Conservation (phyloP, 2,329 filamentous ascomycete genomes). For the Botrytis medusae region DNA sequence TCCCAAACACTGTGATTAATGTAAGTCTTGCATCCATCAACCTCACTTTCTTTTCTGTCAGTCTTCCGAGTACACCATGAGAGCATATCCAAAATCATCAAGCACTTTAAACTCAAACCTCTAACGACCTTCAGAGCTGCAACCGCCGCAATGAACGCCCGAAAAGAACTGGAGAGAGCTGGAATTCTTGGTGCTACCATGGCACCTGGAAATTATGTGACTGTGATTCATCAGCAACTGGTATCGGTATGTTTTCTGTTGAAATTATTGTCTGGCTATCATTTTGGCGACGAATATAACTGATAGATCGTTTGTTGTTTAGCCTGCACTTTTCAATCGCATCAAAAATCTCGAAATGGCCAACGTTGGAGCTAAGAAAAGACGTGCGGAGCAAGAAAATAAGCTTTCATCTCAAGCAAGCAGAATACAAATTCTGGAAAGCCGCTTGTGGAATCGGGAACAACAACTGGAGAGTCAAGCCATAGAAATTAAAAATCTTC, state of each 20-base stretch:
- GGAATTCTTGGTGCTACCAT: background rate
- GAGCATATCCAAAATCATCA: background rate
- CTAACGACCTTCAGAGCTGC: background rate
- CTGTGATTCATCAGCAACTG: background rate
- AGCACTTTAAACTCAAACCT: background rate
- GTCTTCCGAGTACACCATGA: background rate
- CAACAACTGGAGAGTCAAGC: background rate
- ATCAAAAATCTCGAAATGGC: background rate
- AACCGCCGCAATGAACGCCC: background rate
- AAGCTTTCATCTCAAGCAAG: background rate
- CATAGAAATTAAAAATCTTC: background rate
- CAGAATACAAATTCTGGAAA: background rate
- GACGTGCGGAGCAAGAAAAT: background rate
- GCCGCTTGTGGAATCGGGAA: background rate
- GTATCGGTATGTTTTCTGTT: background rate
- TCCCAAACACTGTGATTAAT: background rate
- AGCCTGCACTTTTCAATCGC: background rate
- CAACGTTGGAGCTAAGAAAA: background rate
- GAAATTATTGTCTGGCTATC: background rate
- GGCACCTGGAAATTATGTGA: background rate
- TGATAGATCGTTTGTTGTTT: background rate
- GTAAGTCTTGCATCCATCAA: background rate
- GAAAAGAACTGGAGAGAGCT: background rate
- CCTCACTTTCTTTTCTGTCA: background rate
- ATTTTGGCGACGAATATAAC: background rate